A percentile compares a stretch with the other conserved stretches of the same genome.
Evolutionary conservation across 805 yeast genomes (phyloP).

Genomic region (Metschnikowia reukaufii): DNA sequence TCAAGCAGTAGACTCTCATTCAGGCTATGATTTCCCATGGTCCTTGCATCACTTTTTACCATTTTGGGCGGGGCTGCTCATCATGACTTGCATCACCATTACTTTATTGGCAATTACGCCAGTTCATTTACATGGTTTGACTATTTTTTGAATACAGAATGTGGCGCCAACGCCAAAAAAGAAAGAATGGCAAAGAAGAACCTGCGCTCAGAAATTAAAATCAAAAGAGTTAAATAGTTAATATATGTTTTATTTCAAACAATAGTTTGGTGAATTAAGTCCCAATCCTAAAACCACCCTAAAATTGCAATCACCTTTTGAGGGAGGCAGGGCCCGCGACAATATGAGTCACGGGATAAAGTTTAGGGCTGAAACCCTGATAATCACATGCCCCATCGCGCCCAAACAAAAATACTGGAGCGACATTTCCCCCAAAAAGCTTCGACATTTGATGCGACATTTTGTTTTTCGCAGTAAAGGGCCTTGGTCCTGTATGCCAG

Average conservation of each 20-base stretch:
- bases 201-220: constrained; percentile 36
- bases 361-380: constrained; percentile 10
- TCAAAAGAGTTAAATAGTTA: constrained; percentile 23
- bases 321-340: too few relatives aligned
- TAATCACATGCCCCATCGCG: neutral
- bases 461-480: neutral
- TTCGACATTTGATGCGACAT: constrained; percentile 11
- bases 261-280: too few relatives aligned
- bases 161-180: constrained; percentile 54
- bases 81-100: constrained; percentile 61
- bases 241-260: neutral
- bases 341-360: neutral
- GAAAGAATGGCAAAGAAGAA: constrained; percentile 47
- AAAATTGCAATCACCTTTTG: too few relatives aligned
- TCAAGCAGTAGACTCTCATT: constrained; percentile 62
- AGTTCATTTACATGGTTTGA: constrained; percentile 63
- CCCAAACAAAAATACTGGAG: neutral
- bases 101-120: constrained; percentile 59
- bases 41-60: constrained; percentile 57
- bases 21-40: constrained; percentile 65
- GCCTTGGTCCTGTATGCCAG: constrained; percentile 13
- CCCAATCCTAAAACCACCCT: too few relatives aligned
- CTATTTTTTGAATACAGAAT: constrained; percentile 50
- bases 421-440: neutral
- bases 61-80: constrained; percentile 66